These are phyloP conservation scores for Saraca asoca DNA, from an alignment of 331 rosid species.

Conservation along the genomic window DNA sequence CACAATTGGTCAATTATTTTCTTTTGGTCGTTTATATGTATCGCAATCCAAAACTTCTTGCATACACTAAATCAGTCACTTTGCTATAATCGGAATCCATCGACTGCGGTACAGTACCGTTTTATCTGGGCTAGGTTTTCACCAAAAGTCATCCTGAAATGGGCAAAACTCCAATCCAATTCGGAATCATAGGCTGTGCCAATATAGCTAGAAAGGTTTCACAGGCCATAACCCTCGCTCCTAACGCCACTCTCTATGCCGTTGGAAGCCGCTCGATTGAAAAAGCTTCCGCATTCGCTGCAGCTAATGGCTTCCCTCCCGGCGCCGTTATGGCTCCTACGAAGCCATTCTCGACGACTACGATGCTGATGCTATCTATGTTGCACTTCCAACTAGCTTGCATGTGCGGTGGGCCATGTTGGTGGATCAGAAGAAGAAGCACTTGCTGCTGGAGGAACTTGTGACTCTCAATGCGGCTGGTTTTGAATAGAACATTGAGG, in stretches of 20 bases:
- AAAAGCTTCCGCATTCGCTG: slow-evolving; percentile 43
- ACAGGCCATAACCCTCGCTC: slow-evolving; percentile 65
- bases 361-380: slow-evolving; percentile 69
- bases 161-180: slow-evolving; percentile 45
- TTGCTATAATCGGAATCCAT: too few relatives aligned
- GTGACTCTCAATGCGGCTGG: slow-evolving; percentile 52
- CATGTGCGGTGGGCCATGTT: slow-evolving; percentile 71
- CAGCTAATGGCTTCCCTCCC: slow-evolving; percentile 41
- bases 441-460: slow-evolving; percentile 71
- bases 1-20: too few relatives aligned
- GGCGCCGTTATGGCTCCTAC: slow-evolving; percentile 57
- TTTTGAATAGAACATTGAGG: slow-evolving; percentile 59
- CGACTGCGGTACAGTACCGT: too few relatives aligned
- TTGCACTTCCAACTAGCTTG: slow-evolving; percentile 82
- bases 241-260: slow-evolving; percentile 43
- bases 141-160: slow-evolving; percentile 5
- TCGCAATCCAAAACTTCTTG: too few relatives aligned
- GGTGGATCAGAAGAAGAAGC: slow-evolving; percentile 68
- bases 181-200: slow-evolving; percentile 70
- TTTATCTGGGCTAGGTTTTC: too few relatives aligned
- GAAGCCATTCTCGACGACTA: slow-evolving; percentile 69
- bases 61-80: too few relatives aligned
- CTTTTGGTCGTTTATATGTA: too few relatives aligned
- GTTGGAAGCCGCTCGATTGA: slow-evolving; percentile 48
- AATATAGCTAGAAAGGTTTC: slow-evolving; percentile 68